phyloP scores from a whole-genome alignment of 2,329 filamentous ascomycete genomes.

The Penicillium sp. region DNA sequence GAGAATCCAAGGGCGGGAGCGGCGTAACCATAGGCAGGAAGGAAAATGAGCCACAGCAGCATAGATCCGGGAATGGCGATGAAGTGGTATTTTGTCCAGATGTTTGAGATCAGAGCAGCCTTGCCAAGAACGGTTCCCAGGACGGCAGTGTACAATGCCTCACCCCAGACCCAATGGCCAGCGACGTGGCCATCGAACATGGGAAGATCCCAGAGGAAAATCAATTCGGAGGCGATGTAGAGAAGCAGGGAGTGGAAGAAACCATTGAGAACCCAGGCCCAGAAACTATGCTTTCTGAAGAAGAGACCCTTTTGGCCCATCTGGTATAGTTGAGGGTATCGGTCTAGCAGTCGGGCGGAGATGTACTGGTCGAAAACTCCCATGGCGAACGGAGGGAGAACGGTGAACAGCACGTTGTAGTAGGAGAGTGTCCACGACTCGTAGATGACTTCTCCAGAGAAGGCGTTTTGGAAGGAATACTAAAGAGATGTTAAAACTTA shows the following conservation, averaged over 20 bases:
- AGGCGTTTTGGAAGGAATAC: conserved; percentile 98
- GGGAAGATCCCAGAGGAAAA: conserved; percentile 80
- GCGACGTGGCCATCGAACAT: conserved; percentile 77
- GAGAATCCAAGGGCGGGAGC: conserved; percentile 82
- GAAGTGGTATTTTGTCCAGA: conserved; percentile 98
- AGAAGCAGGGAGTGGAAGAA: conserved; percentile 93
- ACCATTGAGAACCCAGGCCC: conserved; percentile 88
- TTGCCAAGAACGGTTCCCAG: conserved; percentile 92
- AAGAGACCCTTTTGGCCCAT: conserved; percentile 91
- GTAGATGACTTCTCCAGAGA: conserved; percentile 96
- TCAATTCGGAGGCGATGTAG: conserved; percentile 79
- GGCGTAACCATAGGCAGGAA: conserved; percentile 82
- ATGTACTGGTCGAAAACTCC: conserved; percentile 98
- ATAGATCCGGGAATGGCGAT: conserved; percentile 94
- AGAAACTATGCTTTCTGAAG: conserved; percentile 90
- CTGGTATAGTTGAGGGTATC: conserved; percentile 93
- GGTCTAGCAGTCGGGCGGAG: conserved; percentile 86
- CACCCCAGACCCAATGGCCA: conserved; percentile 98
- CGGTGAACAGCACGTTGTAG: conserved; percentile 98
- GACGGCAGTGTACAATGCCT: conserved; percentile 90
- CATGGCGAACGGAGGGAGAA: conserved; percentile 87
- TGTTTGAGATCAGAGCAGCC: conserved; percentile 89
- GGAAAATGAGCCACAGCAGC: conserved; percentile 85
- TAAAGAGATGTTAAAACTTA: conserved; percentile 43
- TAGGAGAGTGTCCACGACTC: conserved; percentile 99